Conservation (phyloP, 495 filamentous ascomycete genomes). For the Xylaria intraflava region DNA sequence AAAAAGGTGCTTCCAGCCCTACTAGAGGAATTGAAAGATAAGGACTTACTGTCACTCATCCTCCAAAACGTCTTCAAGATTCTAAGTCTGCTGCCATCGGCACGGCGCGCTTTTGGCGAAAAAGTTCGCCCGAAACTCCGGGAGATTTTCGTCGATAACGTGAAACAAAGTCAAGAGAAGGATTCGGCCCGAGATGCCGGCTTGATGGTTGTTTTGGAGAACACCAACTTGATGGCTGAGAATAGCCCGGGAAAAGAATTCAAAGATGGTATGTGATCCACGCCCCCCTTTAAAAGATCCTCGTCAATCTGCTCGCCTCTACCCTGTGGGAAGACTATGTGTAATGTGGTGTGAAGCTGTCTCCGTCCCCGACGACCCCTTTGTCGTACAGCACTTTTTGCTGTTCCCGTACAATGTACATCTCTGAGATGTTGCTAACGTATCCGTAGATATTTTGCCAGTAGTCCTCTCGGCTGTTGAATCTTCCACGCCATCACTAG, state of each 20-base stretch:
- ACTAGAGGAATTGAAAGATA: constrained; percentile 88
- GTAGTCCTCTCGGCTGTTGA: constrained; percentile 76
- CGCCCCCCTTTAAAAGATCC: background rate
- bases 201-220: constrained; percentile 80
- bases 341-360: background rate
- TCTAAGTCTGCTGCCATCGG: constrained; percentile 64
- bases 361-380: background rate
- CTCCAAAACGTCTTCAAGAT: constrained; percentile 90
- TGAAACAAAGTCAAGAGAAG: constrained; percentile 54
- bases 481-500: constrained; percentile 77
- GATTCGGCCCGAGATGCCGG: constrained; percentile 84
- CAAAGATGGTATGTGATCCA: constrained; percentile 63
- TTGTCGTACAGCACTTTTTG: constrained; percentile 12
- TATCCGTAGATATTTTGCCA: constrained; percentile 66
- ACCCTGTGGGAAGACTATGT: no score
- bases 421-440: background rate
- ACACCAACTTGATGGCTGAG: constrained; percentile 62
- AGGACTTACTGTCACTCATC: constrained; percentile 72
- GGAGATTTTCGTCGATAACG: constrained; percentile 65
- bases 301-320: background rate
- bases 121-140: constrained; percentile 76
- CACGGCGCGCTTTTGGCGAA: constrained; percentile 70
- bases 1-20: constrained; percentile 86
- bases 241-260: constrained; percentile 89
- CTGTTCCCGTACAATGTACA: background rate